A percentile compares a stretch with the other conserved stretches of the same genome.
phyloP scores from a whole-genome alignment of 1,284 basidiomycete species.

The Exsudoporus floridanus region DNA sequence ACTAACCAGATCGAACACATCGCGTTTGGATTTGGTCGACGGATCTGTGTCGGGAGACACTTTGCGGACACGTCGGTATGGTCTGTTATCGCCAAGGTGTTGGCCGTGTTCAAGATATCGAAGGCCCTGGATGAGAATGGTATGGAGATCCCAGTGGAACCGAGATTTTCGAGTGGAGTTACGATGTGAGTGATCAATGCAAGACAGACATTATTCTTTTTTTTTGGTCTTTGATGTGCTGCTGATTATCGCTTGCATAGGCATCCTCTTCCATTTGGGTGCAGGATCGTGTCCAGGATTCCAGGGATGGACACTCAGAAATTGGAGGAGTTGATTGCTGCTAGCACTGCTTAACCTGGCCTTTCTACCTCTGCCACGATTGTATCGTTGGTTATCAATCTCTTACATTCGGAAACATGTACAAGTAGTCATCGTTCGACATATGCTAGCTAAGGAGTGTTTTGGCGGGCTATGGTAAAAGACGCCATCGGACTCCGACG shows the following conservation, averaged over 20 bases:
- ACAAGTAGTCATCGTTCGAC: too few relatives aligned
- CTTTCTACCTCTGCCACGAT: too few relatives aligned
- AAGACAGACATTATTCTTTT: too few relatives aligned
- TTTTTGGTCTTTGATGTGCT: too few relatives aligned
- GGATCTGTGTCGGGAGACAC: constrained; percentile 10
- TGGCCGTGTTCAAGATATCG: neutral
- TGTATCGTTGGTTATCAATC: too few relatives aligned
- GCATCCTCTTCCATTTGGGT: constrained; percentile 4
- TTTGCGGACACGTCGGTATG: neutral
- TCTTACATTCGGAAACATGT: too few relatives aligned
- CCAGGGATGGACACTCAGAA: constrained; percentile 2
- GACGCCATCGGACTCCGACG: too few relatives aligned
- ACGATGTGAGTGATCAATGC: constrained; percentile 6
- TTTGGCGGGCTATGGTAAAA: too few relatives aligned
- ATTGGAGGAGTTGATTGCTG: constrained; percentile 11
- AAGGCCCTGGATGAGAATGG: constrained; percentile 11
- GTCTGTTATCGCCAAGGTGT: too few relatives aligned
- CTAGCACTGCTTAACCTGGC: neutral
- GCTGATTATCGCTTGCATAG: too few relatives aligned
- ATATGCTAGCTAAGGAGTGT: too few relatives aligned
- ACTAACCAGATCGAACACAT: constrained; percentile 4
- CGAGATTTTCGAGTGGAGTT: neutral
- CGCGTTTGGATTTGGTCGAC: neutral
- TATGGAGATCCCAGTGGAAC: constrained; percentile 6
- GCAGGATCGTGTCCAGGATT: constrained; percentile 10